These are phyloP conservation scores for Suhomyces panamericanus DNA, from an alignment of 1,139 yeast species.

Conservation along the genomic window DNA sequence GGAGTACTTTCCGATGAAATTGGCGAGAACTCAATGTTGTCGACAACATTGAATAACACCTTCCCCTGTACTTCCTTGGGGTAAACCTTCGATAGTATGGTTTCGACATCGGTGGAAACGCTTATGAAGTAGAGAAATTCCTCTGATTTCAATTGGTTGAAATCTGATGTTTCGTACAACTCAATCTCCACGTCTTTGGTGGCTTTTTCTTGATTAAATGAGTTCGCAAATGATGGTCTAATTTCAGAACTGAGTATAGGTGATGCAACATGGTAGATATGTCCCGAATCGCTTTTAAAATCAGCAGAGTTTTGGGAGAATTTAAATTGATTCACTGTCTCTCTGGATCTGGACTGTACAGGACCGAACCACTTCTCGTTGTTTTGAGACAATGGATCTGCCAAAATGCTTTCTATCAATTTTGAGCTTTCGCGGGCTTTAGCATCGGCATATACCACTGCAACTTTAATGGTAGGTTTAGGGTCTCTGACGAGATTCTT, in stretches of 20 bases:
- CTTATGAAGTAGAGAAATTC: conserved; percentile 33
- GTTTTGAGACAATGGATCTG: conserved; percentile 44
- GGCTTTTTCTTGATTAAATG: neutral
- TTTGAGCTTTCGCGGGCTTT: conserved; percentile 23
- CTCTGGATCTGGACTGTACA: conserved; percentile 24
- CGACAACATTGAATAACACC: conserved; percentile 39
- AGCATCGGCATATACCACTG: conserved; percentile 29
- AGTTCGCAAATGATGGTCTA: conserved; percentile 25
- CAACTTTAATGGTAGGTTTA: conserved; percentile 26
- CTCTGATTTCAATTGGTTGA: conserved; percentile 6
- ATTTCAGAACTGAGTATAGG: conserved; percentile 36
- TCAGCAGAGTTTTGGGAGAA: conserved; percentile 15
- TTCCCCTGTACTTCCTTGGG: conserved; percentile 24
- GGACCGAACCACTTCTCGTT: conserved; percentile 34
- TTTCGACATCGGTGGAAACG: conserved; percentile 30
- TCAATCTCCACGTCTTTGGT: conserved; percentile 24
- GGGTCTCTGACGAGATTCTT: conserved; percentile 5
- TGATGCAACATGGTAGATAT: conserved; percentile 26
- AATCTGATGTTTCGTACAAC: conserved; percentile 33
- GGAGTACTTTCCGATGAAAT: conserved; percentile 35
- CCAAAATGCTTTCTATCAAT: conserved; percentile 37
- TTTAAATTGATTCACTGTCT: conserved; percentile 21
- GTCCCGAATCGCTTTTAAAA: neutral
- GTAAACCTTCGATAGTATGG: conserved; percentile 13
- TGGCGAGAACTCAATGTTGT: conserved; percentile 43